Conservation (phyloP, 2,329 filamentous ascomycete genomes). For the Alternaria brassicae region DNA sequence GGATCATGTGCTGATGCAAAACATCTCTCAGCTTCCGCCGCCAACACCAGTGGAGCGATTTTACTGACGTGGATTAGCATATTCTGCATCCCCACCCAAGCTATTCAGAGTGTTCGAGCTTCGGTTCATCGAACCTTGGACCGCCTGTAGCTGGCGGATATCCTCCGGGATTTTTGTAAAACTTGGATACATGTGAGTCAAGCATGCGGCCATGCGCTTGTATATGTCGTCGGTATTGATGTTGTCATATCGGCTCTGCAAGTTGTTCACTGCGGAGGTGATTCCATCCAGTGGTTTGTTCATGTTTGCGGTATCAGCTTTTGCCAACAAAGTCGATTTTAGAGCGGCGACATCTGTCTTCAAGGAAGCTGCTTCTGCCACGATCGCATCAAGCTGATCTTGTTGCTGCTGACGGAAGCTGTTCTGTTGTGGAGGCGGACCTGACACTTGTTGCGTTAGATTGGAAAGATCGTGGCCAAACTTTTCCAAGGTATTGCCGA, state of each 20-base stretch:
- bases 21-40: background rate
- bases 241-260: slow-evolving; percentile 37
- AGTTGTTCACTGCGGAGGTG: slow-evolving; percentile 10
- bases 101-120: background rate
- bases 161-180: slow-evolving; percentile 11
- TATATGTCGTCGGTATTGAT: slow-evolving; percentile 32
- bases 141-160: slow-evolving; percentile 7
- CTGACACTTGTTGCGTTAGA: no score
- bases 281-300: slow-evolving; percentile 9
- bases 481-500: background rate
- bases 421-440: no score
- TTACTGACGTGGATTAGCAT: slow-evolving; percentile 1
- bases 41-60: background rate
- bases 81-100: background rate
- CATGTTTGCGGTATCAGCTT: slow-evolving; percentile 2
- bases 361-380: background rate
- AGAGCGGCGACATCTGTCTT: background rate
- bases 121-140: background rate
- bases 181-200: slow-evolving; percentile 29
- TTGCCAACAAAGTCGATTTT: background rate
- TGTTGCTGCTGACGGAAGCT: no score
- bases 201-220: slow-evolving; percentile 33
- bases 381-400: background rate
- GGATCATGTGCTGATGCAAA: slow-evolving; percentile 1
- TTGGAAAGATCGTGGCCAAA: background rate